phyloP scores from a whole-genome alignment of 805 yeast species.

The Candida loeiensis region DNA sequence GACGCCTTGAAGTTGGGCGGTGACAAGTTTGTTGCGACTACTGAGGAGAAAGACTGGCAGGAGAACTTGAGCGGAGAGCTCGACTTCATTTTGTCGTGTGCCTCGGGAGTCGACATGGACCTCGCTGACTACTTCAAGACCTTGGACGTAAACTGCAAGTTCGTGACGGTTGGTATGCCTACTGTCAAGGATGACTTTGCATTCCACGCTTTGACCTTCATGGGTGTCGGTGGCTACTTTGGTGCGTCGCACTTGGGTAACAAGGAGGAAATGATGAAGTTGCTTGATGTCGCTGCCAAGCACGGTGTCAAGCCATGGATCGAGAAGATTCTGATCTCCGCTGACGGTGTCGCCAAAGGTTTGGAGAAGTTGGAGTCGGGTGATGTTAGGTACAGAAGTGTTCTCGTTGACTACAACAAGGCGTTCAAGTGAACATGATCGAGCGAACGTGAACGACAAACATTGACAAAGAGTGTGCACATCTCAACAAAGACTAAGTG shows the following conservation, averaged over 20 bases:
- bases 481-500: too few relatives aligned
- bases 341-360: slow-evolving; percentile 51
- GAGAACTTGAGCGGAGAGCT: slow-evolving; percentile 29
- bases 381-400: slow-evolving; percentile 63
- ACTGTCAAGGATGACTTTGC: slow-evolving; percentile 35
- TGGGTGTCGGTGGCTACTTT: slow-evolving; percentile 46
- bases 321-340: slow-evolving; percentile 54
- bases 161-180: slow-evolving; percentile 69
- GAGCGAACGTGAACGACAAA: too few relatives aligned
- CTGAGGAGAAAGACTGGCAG: slow-evolving; percentile 44
- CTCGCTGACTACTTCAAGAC: slow-evolving; percentile 44
- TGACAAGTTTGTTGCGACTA: slow-evolving; percentile 51
- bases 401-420: slow-evolving; percentile 53
- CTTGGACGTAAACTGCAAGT: slow-evolving; percentile 56
- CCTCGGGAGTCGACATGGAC: slow-evolving; percentile 49
- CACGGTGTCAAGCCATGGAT: slow-evolving; percentile 59
- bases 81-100: slow-evolving; percentile 53
- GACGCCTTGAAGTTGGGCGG: slow-evolving; percentile 53
- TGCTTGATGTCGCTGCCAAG: slow-evolving; percentile 62
- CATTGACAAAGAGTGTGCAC: too few relatives aligned
- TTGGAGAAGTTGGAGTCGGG: slow-evolving; percentile 52
- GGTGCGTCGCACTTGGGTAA: slow-evolving; percentile 63
- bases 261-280: slow-evolving; percentile 59
- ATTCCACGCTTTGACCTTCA: slow-evolving; percentile 50
- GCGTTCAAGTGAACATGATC: slow-evolving; percentile 33